Base-by-base conservation (phyloP, 2,329 filamentous ascomycete species). In the Fusarium bactridioides region DNA sequence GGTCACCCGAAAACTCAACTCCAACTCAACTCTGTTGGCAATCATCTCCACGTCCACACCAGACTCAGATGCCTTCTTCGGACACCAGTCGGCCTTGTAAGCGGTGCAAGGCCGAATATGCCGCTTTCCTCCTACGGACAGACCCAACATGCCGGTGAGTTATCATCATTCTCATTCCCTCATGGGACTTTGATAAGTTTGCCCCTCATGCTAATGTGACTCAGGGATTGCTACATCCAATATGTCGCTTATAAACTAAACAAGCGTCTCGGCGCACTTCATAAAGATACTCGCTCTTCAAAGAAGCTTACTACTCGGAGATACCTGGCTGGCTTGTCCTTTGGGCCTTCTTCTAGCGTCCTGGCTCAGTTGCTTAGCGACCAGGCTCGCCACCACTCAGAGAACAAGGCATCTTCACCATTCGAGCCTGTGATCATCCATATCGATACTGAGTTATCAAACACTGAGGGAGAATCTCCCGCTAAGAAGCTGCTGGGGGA, bases 201-300 rank as follows among this genome's bases (percentile, higher is more conserved):
- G 23, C 13, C 47, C 38, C n/a, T 58, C 54, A 40, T 63, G 48
- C 60, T 67, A 21, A 74, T 61, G 55, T 40, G 40, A 48, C 35
- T 10, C 62, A 84, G 83, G n/a, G 74, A 81, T 48, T 98, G 96
- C 83, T 98, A 95, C 82, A 84, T 87, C 64, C 88, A 88, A 76
- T 98, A 94, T 84, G 86, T 97, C 61, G 86, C 89, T 67, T 91
- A 89, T 73, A 98, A 98, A 82, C 87, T 91, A 68, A 88, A 94
- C 74, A 95, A 95, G 81, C 93, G 94, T 25, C 82, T 90, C 33
- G 85, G 84, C 70, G 81, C 82, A 25, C 81, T 89, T 11, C 86
- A 85, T 77, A 84, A 84, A 45, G 86, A 88, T 62, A 85, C 82
- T 56, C 82, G 83, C 61, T 71, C 77, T 69, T 76, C 79, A 51